phyloP scores from a whole-genome alignment of 2,329 filamentous ascomycete species.

The Tricladium varicosporioides region DNA sequence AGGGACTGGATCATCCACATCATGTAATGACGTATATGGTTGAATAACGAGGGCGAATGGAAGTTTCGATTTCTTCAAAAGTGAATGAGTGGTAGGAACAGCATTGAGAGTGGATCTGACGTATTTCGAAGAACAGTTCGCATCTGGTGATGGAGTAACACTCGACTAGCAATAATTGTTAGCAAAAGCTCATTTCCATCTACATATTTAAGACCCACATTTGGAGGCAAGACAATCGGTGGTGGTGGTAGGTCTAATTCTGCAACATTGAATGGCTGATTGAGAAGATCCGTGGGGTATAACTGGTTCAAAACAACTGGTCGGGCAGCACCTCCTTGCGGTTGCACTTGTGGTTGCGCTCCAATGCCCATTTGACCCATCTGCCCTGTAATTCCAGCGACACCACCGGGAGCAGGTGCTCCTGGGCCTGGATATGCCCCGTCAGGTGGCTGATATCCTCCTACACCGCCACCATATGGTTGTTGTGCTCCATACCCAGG shows the following conservation, averaged over 20 bases:
- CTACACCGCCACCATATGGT: constrained; percentile 42
- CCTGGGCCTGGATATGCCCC: constrained; percentile 61
- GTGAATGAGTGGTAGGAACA: constrained; percentile 84
- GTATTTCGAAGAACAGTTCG: constrained; percentile 92
- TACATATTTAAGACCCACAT: constrained; percentile 59
- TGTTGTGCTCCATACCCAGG: constrained; percentile 34
- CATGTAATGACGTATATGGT: constrained; percentile 89
- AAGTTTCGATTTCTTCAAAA: constrained; percentile 94
- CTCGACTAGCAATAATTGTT: constrained; percentile 61
- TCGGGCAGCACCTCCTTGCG: constrained; percentile 49
- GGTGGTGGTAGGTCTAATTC: constrained; percentile 91
- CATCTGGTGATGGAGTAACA: constrained; percentile 84
- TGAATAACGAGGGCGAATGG: constrained; percentile 96
- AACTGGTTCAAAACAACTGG: constrained; percentile 74
- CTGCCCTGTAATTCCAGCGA: constrained; percentile 75
- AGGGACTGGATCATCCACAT: constrained; percentile 86
- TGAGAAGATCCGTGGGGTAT: constrained; percentile 86
- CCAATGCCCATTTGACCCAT: constrained; percentile 75
- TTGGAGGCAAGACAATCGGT: constrained; percentile 84
- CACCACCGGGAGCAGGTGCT: constrained; percentile 38
- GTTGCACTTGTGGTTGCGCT: constrained; percentile 40
- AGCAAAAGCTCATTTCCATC: constrained; percentile 32
- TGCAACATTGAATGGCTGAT: constrained; percentile 89
- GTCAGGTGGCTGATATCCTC: constrained; percentile 63
- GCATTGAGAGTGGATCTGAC: constrained; percentile 94